A percentile compares a stretch with the other conserved stretches of the same genome.
These are phyloP conservation scores for Acanthamoeba healyi DNA, from an alignment of 208 protist genomes.

Conservation along the genomic window DNA sequence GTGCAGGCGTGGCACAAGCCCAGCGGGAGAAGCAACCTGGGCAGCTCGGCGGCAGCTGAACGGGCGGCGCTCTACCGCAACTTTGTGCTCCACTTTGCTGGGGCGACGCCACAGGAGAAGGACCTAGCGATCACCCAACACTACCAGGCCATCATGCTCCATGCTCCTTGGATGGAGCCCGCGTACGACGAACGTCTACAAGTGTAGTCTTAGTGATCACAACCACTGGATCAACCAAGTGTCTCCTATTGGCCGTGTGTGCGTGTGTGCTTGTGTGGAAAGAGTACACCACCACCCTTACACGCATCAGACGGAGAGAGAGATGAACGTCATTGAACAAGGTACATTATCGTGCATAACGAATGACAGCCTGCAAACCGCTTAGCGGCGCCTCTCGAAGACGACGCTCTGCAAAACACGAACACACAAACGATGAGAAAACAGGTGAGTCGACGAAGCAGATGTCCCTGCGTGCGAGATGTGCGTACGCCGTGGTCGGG, in stretches of 20 bases:
- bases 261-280: too few relatives aligned
- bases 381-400: neutral
- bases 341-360: too few relatives aligned
- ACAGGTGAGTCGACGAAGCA: neutral
- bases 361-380: too few relatives aligned
- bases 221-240: too few relatives aligned
- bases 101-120: neutral
- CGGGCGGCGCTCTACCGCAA: neutral
- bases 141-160: slow-evolving; percentile 11
- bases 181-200: neutral
- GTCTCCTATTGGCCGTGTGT: too few relatives aligned
- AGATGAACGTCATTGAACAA: too few relatives aligned
- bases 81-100: slow-evolving; percentile 22
- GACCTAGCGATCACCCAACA: neutral
- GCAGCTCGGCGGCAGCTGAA: too few relatives aligned
- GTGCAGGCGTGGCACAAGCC: neutral
- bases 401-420: neutral
- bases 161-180: neutral
- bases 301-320: too few relatives aligned
- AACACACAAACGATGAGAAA: neutral
- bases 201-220: neutral
- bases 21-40: too few relatives aligned
- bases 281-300: too few relatives aligned
- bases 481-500: slow-evolving; percentile 10
- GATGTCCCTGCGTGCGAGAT: too few relatives aligned